Evolutionary conservation across 2,329 filamentous ascomycete genomes (phyloP).

Genomic region (Microascus cirrosus): DNA sequence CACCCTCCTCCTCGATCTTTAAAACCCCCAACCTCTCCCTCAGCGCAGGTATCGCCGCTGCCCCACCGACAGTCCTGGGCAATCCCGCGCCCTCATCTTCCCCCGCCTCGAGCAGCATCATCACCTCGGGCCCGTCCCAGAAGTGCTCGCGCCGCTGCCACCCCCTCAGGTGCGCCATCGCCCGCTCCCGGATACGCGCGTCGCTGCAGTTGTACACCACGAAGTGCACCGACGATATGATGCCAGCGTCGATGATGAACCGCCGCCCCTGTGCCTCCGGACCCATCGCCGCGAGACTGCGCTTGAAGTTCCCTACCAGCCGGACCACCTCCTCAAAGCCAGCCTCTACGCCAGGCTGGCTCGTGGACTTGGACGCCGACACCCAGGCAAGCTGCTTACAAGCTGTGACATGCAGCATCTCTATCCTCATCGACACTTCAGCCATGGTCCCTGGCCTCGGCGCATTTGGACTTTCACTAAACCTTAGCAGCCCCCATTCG

Average conservation of each 20-base stretch:
- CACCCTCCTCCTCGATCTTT: neutral
- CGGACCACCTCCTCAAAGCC: neutral
- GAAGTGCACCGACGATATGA: neutral
- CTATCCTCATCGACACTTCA: neutral
- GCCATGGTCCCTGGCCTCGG: neutral
- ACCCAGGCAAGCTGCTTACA: neutral
- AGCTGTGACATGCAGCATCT: slow-evolving; percentile 1
- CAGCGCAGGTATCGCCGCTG: neutral
- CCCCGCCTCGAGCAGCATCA: neutral
- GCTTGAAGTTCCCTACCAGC: neutral
- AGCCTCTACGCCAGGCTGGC: neutral
- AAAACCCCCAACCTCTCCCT: neutral
- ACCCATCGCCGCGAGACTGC: neutral
- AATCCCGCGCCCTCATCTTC: neutral
- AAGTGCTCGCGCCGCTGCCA: slow-evolving; percentile 4
- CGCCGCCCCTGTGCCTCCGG: neutral
- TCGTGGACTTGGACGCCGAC: neutral
- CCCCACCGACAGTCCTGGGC: neutral
- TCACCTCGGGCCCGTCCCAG: slow-evolving; percentile 3
- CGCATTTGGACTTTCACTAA: neutral
- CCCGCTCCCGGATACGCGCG: neutral
- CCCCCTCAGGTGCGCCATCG: neutral
- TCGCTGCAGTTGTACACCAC: neutral
- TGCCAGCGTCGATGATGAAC: slow-evolving; percentile 4
- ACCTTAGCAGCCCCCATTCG: neutral